Evolutionary conservation across 495 filamentous ascomycete species (phyloP).

Genomic region (Xylaria flabelliformis): DNA sequence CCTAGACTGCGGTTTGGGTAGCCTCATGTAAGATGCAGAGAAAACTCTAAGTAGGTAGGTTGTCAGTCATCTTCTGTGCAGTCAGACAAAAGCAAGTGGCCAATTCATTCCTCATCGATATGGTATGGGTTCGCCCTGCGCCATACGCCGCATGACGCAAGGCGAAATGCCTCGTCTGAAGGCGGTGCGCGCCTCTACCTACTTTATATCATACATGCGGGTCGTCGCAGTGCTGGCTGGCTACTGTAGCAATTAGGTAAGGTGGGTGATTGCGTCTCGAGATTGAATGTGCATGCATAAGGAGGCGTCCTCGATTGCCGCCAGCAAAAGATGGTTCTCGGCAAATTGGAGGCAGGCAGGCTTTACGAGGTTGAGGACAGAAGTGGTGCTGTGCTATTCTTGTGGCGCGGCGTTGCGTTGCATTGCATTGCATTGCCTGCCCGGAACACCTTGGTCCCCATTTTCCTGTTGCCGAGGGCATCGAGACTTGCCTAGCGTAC

Average conservation of each 20-base stretch:
- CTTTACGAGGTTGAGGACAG: neutral
- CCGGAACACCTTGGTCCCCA: neutral
- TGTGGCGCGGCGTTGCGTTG: conserved; percentile 15
- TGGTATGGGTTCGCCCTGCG: too few relatives aligned
- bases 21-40: neutral
- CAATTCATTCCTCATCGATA: neutral
- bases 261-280: neutral
- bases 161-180: neutral
- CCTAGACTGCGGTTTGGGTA: neutral
- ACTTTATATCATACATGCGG: conserved; percentile 1
- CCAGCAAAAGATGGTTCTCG: neutral
- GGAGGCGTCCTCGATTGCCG: conserved; percentile 21
- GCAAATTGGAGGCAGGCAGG: neutral
- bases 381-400: conserved; percentile 8
- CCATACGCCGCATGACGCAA: neutral
- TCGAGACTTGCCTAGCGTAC: conserved; percentile 1
- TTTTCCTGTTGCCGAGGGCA: conserved; percentile 19
- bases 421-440: conserved; percentile 29
- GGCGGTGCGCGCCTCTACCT: neutral
- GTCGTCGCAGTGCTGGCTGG: neutral
- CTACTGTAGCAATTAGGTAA: conserved; percentile 3
- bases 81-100: conserved; percentile 8
- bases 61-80: neutral
- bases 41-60: neutral
- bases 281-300: conserved; percentile 3